Base-by-base conservation (phyloP, 108 stramenopile genomes). In the Nannochloropsis gaditana region DNA sequence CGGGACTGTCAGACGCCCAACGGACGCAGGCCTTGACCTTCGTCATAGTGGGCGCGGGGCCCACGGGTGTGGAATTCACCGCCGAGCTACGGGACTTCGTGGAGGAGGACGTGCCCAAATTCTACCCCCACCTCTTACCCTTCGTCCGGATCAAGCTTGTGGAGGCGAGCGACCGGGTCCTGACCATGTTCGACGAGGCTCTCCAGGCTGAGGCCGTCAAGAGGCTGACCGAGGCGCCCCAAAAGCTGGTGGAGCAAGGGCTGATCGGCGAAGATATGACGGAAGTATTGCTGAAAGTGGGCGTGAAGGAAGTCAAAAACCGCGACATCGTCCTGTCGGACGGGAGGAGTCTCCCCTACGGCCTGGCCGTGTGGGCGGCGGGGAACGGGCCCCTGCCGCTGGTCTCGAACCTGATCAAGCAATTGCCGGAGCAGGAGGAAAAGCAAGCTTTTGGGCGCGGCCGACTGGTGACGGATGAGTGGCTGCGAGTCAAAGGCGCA, bases 361-460 rank as follows among this genome's bases (percentile, higher is more conserved):
- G 96, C 8, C 89, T 96, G 79, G 89, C 94, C 45, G 94, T 97
- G 43, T 97, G 97, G 97, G 96, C 96, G 5, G 96, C 95, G n/a
- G 97, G 97, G 0, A 96, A 96, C 90, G 96, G 96, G 17, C 95
- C 95, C 21, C 80, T 96, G 31, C 95, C 94, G 2, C 82, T 97
- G 11, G 82, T 96, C n/a, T 86, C 94, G 80, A 93, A 95, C 19
- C 43, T 84, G 45, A 89, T 90, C 79, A 41, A 89, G 15, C 5
- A 87, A 42, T 9, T 88, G 2, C 9, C 73, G 11, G 81, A 84
- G 15, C 85, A 89, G 44, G 83, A 89, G 79, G 86, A 87, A 9
- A 87, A 86, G 84, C 80, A 88, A 21, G 84, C 10, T 2, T 87
- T 83, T 83, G 86, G 86, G 43, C 45, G 86, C 43, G 97, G 97